These are phyloP conservation scores for Lactarius evosmus DNA, from an alignment of 768 basidiomycete genomes.

Conservation along the genomic window DNA sequence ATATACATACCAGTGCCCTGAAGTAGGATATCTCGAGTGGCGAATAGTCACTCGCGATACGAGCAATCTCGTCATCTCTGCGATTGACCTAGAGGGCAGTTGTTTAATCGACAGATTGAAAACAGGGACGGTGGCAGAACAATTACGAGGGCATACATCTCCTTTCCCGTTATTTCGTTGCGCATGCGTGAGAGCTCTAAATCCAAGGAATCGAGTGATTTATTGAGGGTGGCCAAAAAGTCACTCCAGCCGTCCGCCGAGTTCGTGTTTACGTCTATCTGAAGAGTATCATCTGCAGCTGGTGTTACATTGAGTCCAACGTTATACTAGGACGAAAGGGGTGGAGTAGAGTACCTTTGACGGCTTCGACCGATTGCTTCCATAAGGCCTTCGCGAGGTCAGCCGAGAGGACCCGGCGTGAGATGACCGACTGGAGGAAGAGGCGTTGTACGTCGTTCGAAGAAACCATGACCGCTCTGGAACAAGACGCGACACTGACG, in stretches of 20 bases:
- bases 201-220: conserved; percentile 61
- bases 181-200: conserved; percentile 63
- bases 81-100: conserved; percentile 59
- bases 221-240: conserved; percentile 60
- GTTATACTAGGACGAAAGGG: not conserved
- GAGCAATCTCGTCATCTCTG: conserved; percentile 77
- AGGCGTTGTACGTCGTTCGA: conserved; percentile 68
- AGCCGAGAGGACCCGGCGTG: conserved; percentile 63
- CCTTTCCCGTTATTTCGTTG: conserved; percentile 62
- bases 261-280: conserved; percentile 43
- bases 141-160: conserved; percentile 68
- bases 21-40: conserved; percentile 80
- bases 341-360: conserved; percentile 50
- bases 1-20: conserved; percentile 70
- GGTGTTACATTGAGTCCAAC: not conserved
- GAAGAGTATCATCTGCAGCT: conserved; percentile 55
- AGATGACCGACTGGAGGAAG: conserved; percentile 76
- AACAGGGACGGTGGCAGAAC: not conserved
- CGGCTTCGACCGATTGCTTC: conserved; percentile 62
- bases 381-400: conserved; percentile 63
- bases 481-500: conserved; percentile 21
- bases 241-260: conserved; percentile 51
- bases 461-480: conserved; percentile 39
- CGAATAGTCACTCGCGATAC: conserved; percentile 80
- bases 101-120: not conserved